Percentiles rank a stretch among this genome's conserved stretches.
Conservation (phyloP, 768 basidiomycete genomes). For the Lentinula sp. region DNA sequence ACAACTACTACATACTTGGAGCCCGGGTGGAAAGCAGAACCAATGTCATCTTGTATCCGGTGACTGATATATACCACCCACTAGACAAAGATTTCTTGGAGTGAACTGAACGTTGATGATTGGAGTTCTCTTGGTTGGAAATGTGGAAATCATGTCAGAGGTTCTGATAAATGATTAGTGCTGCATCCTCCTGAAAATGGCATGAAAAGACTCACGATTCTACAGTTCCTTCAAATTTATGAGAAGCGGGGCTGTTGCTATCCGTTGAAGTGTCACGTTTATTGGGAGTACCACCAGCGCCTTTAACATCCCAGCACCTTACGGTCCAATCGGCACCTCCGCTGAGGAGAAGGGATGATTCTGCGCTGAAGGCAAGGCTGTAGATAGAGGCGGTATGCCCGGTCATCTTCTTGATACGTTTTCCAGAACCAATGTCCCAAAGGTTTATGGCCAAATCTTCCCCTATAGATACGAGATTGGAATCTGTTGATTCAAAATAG, state of each 20-base stretch:
- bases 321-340: slow-evolving; percentile 95
- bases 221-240: slow-evolving; percentile 42
- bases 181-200: neutral
- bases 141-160: slow-evolving; percentile 80
- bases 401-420: slow-evolving; percentile 92
- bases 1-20: neutral
- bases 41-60: slow-evolving; percentile 43
- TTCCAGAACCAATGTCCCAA: slow-evolving; percentile 96
- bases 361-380: slow-evolving; percentile 86
- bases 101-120: slow-evolving; percentile 92
- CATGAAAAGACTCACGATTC: slow-evolving; percentile 59
- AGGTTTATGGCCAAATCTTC: slow-evolving; percentile 92
- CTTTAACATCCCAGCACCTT: slow-evolving; percentile 95
- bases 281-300: slow-evolving; percentile 54
- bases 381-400: slow-evolving; percentile 90
- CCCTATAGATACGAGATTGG: slow-evolving; percentile 31
- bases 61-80: slow-evolving; percentile 69
- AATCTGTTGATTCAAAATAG: neutral
- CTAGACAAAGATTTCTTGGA: slow-evolving; percentile 87
- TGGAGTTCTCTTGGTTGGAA: slow-evolving; percentile 94
- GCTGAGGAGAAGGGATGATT: slow-evolving; percentile 85
- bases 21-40: no score
- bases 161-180: slow-evolving; percentile 36
- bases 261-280: slow-evolving; percentile 51
- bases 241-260: slow-evolving; percentile 24